Percentiles rank a stretch among this genome's conserved stretches.
Evolutionary conservation across 2,329 filamentous ascomycete genomes (phyloP).

Genomic region (Cercospora nicotianae): DNA sequence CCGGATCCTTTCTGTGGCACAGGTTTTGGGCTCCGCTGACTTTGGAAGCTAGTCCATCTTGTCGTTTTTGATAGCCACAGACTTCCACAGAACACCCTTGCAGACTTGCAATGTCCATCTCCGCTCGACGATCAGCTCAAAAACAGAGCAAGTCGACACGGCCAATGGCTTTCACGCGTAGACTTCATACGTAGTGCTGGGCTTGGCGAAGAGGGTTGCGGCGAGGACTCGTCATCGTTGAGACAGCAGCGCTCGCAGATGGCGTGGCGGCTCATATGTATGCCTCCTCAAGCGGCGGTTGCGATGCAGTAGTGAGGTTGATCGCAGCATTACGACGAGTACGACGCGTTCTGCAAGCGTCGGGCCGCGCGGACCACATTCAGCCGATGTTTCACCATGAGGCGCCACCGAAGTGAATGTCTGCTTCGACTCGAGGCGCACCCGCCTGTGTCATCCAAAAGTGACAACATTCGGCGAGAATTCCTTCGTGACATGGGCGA

Average conservation of each 20-base stretch:
- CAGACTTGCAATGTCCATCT: neutral
- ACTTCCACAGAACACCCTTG: neutral
- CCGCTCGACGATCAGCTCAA: neutral
- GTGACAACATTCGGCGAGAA: neutral
- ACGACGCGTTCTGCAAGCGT: neutral
- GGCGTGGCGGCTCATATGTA: neutral
- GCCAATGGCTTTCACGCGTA: neutral
- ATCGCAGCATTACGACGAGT: constrained; percentile 10
- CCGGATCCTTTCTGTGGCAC: neutral
- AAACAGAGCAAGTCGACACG: neutral
- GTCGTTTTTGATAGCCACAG: neutral
- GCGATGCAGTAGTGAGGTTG: constrained; percentile 11
- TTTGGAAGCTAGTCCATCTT: neutral
- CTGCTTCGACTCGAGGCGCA: neutral
- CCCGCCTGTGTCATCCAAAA: neutral
- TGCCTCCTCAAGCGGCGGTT: neutral
- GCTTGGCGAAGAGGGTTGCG: neutral
- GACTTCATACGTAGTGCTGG: neutral
- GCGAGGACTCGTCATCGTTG: neutral
- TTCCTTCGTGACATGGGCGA: neutral
- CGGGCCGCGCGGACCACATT: neutral
- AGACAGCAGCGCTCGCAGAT: neutral
- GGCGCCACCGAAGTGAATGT: neutral
- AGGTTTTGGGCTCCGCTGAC: neutral
- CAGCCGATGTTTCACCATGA: neutral